Base-by-base conservation (phyloP, 805 yeast genomes). In the Lachancea quebecensis region DNA sequence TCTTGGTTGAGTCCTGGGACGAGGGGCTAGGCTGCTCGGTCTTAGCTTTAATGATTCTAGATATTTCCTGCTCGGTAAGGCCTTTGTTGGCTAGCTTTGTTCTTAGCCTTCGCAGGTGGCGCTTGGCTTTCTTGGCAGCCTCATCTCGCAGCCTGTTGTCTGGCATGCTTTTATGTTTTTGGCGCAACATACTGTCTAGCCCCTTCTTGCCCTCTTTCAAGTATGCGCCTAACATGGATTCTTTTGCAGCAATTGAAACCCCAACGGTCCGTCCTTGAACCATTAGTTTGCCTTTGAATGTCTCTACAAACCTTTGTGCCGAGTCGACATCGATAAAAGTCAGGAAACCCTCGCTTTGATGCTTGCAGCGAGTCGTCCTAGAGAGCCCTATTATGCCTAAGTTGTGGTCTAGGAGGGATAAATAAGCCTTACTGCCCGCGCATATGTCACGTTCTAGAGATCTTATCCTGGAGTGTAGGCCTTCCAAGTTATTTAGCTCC, bases 81-180 rank as follows among this genome's bases (percentile, higher is more conserved):
- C 56, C 59, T 35, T 56, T 57, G 25, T 33, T 35, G 36, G 57
- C 48, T 17, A 62, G 50, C 39, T 49, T 53, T 10, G 38, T 30
- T 41, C 60, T 54, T 10, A 60, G 37, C 35, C 67, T 46, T 47
- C 67, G 56, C 21, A 52, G 4, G 14, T 48, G 48, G 32, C 67
- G 51, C 35, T 49, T 55, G 31, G 51, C 25, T 27, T 43, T 32
- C 15, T 46, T 41, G 12, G 33, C 34, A 6, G 32, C 38, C 18
- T 37, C 37, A 21, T 17, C 35, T 18, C 37, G 18, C 12, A 15
- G 25, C 3, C 12, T 10, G 10, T 15, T 16, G 2, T 16, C 33
- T 10, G 35, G 14, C 9, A 31, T n/a, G n/a, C 36, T 30, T 14
- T 37, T 28, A 18, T 10, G 18, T 25, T 25, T 36, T 6, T 11